A percentile compares a stretch with the other conserved stretches of the same genome.
Evolutionary conservation across 805 yeast species (phyloP).

Genomic region (baker's yeast (Saccharomyces cerevisiae)): DNA sequence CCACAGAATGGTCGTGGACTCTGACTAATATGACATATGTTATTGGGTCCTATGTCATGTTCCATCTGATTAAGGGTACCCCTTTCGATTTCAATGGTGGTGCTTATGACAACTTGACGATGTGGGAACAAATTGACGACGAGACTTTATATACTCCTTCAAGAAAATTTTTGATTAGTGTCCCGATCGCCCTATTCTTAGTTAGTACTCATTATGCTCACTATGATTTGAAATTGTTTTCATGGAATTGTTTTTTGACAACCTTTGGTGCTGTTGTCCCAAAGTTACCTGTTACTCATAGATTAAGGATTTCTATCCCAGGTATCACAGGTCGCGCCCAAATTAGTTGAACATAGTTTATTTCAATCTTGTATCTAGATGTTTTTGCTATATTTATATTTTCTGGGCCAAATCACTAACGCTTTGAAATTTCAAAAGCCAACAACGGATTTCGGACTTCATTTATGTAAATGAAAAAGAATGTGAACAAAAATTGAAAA

Average conservation of each 20-base stretch:
- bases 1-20: conserved; percentile 86
- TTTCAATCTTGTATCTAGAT: not conserved
- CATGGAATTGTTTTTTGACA: conserved; percentile 62
- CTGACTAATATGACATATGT: conserved; percentile 84
- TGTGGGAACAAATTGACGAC: conserved; percentile 96
- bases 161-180: conserved; percentile 82
- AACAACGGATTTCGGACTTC: not conserved
- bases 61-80: conserved; percentile 91
- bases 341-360: conserved; percentile 18
- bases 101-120: conserved; percentile 88
- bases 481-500: not conserved
- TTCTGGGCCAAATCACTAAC: not conserved
- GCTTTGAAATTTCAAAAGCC: not conserved
- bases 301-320: conserved; percentile 60
- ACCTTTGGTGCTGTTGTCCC: conserved; percentile 87
- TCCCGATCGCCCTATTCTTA: conserved; percentile 83
- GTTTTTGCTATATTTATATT: not conserved
- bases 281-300: conserved; percentile 74
- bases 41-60: conserved; percentile 89
- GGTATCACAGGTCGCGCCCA: conserved; percentile 36
- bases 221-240: conserved; percentile 71
- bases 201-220: conserved; percentile 84
- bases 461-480: not conserved
- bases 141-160: conserved; percentile 97
- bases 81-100: conserved; percentile 97